Evolutionary conservation across 805 yeast genomes (phyloP), one percentile per base, ranked within the genome.

Genomic region (Candida peoriensis): DNA sequence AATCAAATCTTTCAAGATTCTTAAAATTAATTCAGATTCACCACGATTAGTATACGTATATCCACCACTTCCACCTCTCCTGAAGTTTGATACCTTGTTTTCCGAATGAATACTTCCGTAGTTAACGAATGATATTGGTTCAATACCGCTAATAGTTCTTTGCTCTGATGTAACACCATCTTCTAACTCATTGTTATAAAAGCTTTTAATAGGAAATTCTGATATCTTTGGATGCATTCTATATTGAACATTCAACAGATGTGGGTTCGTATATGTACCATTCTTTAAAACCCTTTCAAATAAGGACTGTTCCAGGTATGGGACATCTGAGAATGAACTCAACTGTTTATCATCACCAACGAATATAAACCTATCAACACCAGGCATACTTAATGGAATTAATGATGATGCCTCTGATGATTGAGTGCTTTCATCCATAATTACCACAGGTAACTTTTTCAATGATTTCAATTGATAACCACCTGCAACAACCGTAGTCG

Each of bases 281-380:
- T 78, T 80, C 26, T 64, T 55, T 31, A 81, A 54, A 4, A 78
- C 72, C 50, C 90, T 64, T 60, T 81, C 87, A 48, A 81, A 81
- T 37, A 81, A 56, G 2, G 87, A 79, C 60, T 76, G 64, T 35
- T 80, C 79, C 39, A 81, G 60, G 37, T 74, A 71, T 32, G 84
- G 83, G 16, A 80, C 75, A 45, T 78, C 76, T 5, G 85, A 74
- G 53, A 80, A 81, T 43, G 83, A 75, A 52, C 83, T 75, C 61
- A 81, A 64, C 55, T 81, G 90, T 41, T 75, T 78, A 46, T 81
- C 84, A 57, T 81, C 90, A 42, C 88, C 89, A 24, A 77, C 88
- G 50, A 81, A 75, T 3, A 80, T 74, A 54, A 81, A 76, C 47
- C 74, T 78, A 34, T 72, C 72, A 33, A 80, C 77, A 12, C 82